Percentiles rank a stretch among this genome's conserved stretches.
These are phyloP conservation scores for Penicillium sp. DNA, from an alignment of 2,329 filamentous ascomycete genomes.

Conservation along the genomic window DNA sequence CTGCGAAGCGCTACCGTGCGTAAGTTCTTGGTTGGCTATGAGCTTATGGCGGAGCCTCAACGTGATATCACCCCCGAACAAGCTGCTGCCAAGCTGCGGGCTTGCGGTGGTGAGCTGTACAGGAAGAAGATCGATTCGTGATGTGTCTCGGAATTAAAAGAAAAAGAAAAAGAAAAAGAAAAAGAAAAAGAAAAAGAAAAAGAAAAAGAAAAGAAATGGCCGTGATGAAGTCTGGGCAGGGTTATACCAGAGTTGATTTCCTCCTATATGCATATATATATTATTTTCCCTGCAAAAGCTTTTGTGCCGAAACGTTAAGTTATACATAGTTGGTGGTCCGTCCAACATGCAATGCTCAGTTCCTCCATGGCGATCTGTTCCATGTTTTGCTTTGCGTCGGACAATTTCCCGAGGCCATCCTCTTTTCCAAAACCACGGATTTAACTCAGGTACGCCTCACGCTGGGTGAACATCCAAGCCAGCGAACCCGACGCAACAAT, in stretches of 20 bases:
- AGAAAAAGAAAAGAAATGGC: not conserved
- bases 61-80: conserved; percentile 97
- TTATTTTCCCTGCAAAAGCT: not conserved
- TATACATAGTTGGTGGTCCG: not conserved
- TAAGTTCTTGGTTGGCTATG: conserved; percentile 93
- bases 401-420: not conserved
- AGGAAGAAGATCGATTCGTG: conserved; percentile 57
- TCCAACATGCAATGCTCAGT: not conserved
- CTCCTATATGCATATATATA: not conserved
- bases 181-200: too few species aligned
- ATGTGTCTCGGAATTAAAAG: not conserved
- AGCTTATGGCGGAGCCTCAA: conserved; percentile 96
- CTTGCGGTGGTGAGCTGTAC: conserved; percentile 79
- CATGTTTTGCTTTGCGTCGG: not conserved
- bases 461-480: conserved; percentile 63
- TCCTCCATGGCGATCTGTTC: not conserved
- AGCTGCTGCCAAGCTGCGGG: conserved; percentile 72
- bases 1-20: conserved; percentile 88
- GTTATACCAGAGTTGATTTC: not conserved
- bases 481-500: conserved; percentile 55
- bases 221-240: not conserved
- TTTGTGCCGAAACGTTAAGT: not conserved
- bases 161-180: not conserved
- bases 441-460: conserved; percentile 34
- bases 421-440: too few species aligned